Base-by-base conservation (phyloP, 768 basidiomycete species). In the Rhizopogon vulgaris region DNA sequence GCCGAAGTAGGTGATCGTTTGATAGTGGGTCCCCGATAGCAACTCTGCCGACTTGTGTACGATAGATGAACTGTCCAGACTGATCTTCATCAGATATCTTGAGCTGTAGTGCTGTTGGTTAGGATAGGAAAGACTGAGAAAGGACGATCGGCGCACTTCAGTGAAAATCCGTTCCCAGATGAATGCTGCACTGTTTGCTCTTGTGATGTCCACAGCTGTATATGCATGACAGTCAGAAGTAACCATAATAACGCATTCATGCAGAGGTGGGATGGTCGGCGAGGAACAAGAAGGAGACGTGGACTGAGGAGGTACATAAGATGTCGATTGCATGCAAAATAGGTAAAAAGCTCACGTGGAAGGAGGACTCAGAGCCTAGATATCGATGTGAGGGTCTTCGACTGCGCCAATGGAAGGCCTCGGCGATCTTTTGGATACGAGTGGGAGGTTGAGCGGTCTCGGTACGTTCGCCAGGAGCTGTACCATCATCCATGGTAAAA, bases 81-180 rank as follows among this genome's bases (percentile, higher is more conserved):
- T 88, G 84, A 52, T 95, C 90, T 53, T 94, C 94, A 60, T 92
- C 90, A 36, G 78, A 76, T 39, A 97, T 87, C 63, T 83, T 80
- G 55, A 93, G 73, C 90, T 92, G 56, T 6, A 54, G 38, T 25
- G 41, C 25, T 38, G 30, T 14, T 30, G 32, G 45, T 53, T 40
- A 62, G 36, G 49, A 39, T 11, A 18, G 48, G 43, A 48, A 46
- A 47, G 36, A 55, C 32, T 11, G 38, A 34, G 15, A 27, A 56
- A 49, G 10, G 51, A 37, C 5, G 37, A 42, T 39, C 10, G 38
- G 68, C 74, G 36, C 48, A 90, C 90, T 77, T 88, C 88, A 56
- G 78, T 80, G 58, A 89, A 87, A 30, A 92, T 87, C 49, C 84
- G 79, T 64, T 91, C 89, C 58, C 88, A 81, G 56, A 92, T 86